Conservation (phyloP, 164 flowering plant genomes). For the Magnolia kwangsiensis region DNA sequence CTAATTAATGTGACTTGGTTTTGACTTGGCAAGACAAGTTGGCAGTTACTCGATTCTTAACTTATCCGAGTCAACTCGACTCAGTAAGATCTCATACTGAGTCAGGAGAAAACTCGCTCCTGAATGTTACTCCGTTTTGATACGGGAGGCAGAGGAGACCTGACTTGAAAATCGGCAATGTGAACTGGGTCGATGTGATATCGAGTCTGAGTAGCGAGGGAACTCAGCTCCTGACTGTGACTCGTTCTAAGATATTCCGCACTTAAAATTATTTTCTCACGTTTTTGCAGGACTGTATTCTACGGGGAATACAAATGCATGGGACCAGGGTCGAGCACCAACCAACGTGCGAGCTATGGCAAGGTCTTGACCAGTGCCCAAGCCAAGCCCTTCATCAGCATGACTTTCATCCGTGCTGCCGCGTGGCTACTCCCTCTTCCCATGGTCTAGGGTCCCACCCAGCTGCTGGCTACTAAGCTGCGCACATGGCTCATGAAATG, state of each 20-base stretch:
- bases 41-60: no score
- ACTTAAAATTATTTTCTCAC: not conserved
- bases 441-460: not conserved
- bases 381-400: slow-evolving; percentile 21
- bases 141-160: no score
- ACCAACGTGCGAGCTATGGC: slow-evolving; percentile 7
- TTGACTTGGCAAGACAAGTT: no score
- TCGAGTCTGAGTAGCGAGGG: no score
- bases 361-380: slow-evolving; percentile 8
- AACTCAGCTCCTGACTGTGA: not conserved
- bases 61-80: no score
- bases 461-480: not conserved
- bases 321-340: slow-evolving; percentile 20
- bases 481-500: not conserved
- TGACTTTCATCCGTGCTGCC: slow-evolving; percentile 6
- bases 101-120: no score
- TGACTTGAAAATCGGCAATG: no score
- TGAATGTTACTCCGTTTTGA: not conserved
- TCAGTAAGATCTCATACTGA: no score
- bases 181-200: not conserved
- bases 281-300: slow-evolving; percentile 23
- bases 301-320: slow-evolving; percentile 23
- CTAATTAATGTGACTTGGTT: no score
- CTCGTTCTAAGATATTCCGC: not conserved
- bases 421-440: slow-evolving; percentile 25